Evolutionary conservation across 352 stramenopile species (phyloP), one percentile per base, ranked within the genome.

Genomic region (Globisporangium cederbergense): DNA sequence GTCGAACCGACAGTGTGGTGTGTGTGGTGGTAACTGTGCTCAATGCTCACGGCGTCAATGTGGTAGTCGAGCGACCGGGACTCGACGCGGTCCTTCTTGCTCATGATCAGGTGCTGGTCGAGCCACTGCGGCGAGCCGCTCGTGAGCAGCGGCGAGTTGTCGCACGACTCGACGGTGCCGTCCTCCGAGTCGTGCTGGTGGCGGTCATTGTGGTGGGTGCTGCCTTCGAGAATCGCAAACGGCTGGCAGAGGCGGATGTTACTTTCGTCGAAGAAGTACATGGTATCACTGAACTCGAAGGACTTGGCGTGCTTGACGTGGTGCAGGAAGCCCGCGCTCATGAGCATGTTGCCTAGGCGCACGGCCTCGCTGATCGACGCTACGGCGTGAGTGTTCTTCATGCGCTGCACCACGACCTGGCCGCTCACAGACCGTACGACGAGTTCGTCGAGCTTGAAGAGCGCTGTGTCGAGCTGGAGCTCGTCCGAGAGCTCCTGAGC

Each of bases 241-340:
- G 69, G 74, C 34, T 78, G 68, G 25, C 64, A 75, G 22, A 77
- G 52, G 20, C 66, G 71, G 43, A 81, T 71, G 28, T 71, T 71
- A 11, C 72, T 67, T 18, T 79, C 72, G 58, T 88, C 77, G 20
- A 88, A 83, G 61, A 76, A 82, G 65, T 78, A 88, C 47, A 78
- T 65, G 32, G 68, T 59, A 8, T 77, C 67, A 22, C 43, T 63
- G 62, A 71, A 73, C 42, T 77, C 76, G 54, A 81, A 83, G 18
- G 66, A 45, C 36, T 71, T 71, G n/a, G 70, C 43, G 60, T 88
- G 79, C 20, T 83, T 86, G 40, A 75, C 22, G 59, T 86, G 77
- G 45, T 88, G 79, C 66, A 88, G 54, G 45, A 80, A 75, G 1
- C 79, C 38, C 4, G 78, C 68, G 51, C 81, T 78, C 78, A 87